phyloP scores from a whole-genome alignment of 441 rosid genomes.

The Euphorbia schlechtendalii region DNA sequence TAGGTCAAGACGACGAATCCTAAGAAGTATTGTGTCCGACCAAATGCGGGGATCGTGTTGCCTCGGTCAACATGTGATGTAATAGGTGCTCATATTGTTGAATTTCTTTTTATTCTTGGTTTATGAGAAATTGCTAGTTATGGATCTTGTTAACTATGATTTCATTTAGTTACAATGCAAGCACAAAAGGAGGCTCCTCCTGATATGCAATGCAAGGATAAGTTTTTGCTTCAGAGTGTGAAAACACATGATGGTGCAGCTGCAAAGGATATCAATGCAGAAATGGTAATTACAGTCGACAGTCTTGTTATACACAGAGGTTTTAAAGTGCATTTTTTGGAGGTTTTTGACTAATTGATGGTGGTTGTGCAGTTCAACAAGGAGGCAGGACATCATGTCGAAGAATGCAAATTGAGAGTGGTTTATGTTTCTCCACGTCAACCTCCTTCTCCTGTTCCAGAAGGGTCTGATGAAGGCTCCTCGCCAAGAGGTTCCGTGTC shows the following conservation, averaged over 20 bases:
- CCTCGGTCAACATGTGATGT: slow-evolving; percentile 68
- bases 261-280: slow-evolving; percentile 51
- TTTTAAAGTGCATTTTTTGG: slow-evolving; percentile 1
- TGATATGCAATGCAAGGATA: slow-evolving; percentile 90
- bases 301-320: neutral
- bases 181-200: slow-evolving; percentile 76
- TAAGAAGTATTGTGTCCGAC: slow-evolving; percentile 78
- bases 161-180: slow-evolving; percentile 69
- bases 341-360: neutral
- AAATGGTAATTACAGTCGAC: slow-evolving; percentile 40
- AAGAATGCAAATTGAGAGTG: slow-evolving; percentile 70
- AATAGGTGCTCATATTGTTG: slow-evolving; percentile 32
- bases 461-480: slow-evolving; percentile 73
- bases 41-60: slow-evolving; percentile 65
- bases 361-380: slow-evolving; percentile 48
- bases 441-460: slow-evolving; percentile 69
- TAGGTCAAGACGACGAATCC: slow-evolving; percentile 84
- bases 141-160: neutral
- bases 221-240: slow-evolving; percentile 75
- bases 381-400: slow-evolving; percentile 59
- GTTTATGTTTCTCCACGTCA: slow-evolving; percentile 60
- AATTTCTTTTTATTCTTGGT: neutral
- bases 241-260: slow-evolving; percentile 43
- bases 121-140: neutral
- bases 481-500: slow-evolving; percentile 58